Conservation (phyloP, 1,139 yeast genomes). For the Hemisphaericaspora lyxosophila region DNA sequence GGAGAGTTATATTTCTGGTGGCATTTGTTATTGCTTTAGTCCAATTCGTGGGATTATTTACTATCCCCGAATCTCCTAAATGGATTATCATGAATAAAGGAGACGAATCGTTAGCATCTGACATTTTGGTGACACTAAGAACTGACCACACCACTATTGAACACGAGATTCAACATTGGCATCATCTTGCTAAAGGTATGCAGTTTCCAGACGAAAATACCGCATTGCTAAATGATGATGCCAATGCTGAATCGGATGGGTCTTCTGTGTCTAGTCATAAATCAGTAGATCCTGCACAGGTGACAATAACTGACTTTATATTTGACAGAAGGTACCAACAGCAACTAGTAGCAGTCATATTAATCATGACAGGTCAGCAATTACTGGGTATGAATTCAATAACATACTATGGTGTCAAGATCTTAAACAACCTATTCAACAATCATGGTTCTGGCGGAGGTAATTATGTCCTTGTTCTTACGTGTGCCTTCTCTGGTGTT, state of each 20-base stretch:
- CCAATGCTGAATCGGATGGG: not conserved
- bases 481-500: conserved; percentile 32
- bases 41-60: conserved; percentile 32
- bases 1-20: conserved; percentile 33
- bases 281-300: conserved; percentile 30
- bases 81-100: conserved; percentile 36
- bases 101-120: conserved; percentile 28
- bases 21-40: conserved; percentile 26
- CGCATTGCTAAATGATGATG: conserved; percentile 1
- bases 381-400: conserved; percentile 44
- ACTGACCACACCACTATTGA: conserved; percentile 30
- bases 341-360: conserved; percentile 30
- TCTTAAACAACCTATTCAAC: conserved; percentile 21
- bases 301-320: conserved; percentile 27
- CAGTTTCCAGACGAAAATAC: conserved; percentile 4
- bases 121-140: conserved; percentile 28
- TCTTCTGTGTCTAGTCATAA: conserved; percentile 18
- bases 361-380: conserved; percentile 42
- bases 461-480: conserved; percentile 27
- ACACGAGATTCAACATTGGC: conserved; percentile 41
- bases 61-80: conserved; percentile 41
- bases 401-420: conserved; percentile 37
- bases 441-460: conserved; percentile 24
- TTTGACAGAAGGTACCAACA: conserved; percentile 20
- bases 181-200: conserved; percentile 22